Base-by-base conservation (phyloP, 768 basidiomycete genomes). In the Phylloporus rhodoxanthus region DNA sequence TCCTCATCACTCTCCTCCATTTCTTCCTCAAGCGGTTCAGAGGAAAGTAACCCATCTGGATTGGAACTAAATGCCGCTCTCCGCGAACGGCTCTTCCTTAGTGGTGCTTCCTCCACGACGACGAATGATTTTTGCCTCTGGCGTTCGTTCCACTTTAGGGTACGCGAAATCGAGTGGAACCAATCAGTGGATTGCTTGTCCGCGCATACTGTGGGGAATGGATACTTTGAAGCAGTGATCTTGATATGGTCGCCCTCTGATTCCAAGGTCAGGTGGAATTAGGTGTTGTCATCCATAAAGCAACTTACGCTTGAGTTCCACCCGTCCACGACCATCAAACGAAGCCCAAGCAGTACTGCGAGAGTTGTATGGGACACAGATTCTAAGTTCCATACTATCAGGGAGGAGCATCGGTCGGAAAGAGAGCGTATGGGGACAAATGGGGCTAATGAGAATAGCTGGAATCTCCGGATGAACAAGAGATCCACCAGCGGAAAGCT, bases 201-300 rank as follows among this genome's bases (percentile, higher is more conserved):
- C 7, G 91, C 92, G 61, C 95, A 98, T 6, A 99, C 93, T 3
- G 96, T 98, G 7, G 96, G 96, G 77, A 98, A 98, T 5, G 96
- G 96, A 67, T 91, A 99, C 64, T 86, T 91, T 1, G 93, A 96
- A 0, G 96, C 95, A 1, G 89, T 93, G 50, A 99, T 85, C 71
- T 95, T 98, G 73, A 99, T 97, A 65, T 98, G 95, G 62, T 99
- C 96, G 36, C 96, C 96, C 85, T 98, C 94, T 97, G 72, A 32
- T 54, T 28, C 47, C 4, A 29, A 20, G 2, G 37, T 46, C 36
- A 64, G 43, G 7, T 11, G 21, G 7, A 40, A 47, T 46, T 15
- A 52, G 36, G 41, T n/a, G 5, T 25, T 8, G 20, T 47, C 21
- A 30, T 17, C 19, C 13, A 13, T 39, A 26, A 33, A 17, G 10